A percentile compares a stretch with the other conserved stretches of the same genome.
phyloP scores from a whole-genome alignment of 371 early-diverging fungal genomes.

The Zopfochytrium polystomum region DNA sequence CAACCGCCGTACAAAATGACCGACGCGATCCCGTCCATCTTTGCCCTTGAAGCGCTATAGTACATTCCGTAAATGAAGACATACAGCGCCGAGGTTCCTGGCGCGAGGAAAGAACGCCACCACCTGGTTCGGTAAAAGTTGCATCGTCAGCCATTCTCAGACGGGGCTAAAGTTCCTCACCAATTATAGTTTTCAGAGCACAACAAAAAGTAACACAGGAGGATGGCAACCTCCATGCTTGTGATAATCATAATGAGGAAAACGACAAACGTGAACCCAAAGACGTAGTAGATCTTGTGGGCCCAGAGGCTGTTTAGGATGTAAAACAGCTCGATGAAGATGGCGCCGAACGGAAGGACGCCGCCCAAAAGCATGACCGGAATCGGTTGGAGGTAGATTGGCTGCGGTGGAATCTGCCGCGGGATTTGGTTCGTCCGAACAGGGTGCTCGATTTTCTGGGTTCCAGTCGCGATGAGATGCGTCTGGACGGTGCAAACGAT shows the following conservation, averaged over 20 bases:
- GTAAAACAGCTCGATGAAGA: constrained; percentile 82
- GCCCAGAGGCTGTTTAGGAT: constrained; percentile 84
- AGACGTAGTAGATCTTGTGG: constrained; percentile 84
- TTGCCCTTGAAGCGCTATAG: no score
- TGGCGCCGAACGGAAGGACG: constrained; percentile 83
- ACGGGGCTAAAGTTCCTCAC: constrained; percentile 39
- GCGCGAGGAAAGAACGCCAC: no score
- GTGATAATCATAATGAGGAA: constrained; percentile 76
- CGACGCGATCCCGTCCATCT: constrained; percentile 61
- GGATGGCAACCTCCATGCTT: constrained; percentile 77
- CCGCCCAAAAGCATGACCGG: constrained; percentile 82
- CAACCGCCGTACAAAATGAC: constrained; percentile 89
- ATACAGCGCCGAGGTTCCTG: no score
- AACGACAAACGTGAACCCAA: constrained; percentile 84
- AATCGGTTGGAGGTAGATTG: constrained; percentile 68
- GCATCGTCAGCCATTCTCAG: no score
- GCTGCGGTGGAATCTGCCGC: constrained; percentile 79
- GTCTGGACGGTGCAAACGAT: no score
- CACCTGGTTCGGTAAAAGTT: no score
- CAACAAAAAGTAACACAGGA: constrained; percentile 84
- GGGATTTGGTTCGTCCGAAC: constrained; percentile 91
- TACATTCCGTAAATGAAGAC: no score
- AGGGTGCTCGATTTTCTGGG: constrained; percentile 85
- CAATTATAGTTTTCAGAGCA: constrained; percentile 84
- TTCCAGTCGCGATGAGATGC: no score